Base-by-base conservation (phyloP, 2,329 filamentous ascomycete species). In the Talaromyces albobiverticillius region DNA sequence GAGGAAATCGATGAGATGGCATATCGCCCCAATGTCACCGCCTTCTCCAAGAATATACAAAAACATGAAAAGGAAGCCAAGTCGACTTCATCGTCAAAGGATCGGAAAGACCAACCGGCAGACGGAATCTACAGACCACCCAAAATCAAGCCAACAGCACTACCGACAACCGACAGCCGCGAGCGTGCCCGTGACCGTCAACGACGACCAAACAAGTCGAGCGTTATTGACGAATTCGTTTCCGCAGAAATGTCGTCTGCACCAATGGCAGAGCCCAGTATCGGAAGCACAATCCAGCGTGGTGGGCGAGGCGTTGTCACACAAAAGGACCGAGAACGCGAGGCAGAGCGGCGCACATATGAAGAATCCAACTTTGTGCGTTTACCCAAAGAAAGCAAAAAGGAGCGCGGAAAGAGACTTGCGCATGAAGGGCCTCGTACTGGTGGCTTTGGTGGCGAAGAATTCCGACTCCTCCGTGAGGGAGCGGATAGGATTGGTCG, bases 301-400 rank as follows among this genome's bases (percentile, higher is more conserved):
- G 86, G 88, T 47, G 94, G 94, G 31, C 84, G 93, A 59, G 84
- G 84, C 68, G 84, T 85, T 65, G 94, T 92, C 79, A 89, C 88
- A 4, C 82, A 85, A 13, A 79, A 84, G 31, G 88, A 96, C 68
- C 83, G 89, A 53, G 84, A 84, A 59, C 83, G 84, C 38, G 92
- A 97, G 70, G 82, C 82, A 1, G 92, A 96, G 74, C 80, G 89
- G 53, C 82, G 82, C 56, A 83, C 88, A 46, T 99, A 96, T 74
- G 94, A 99, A 77, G 94, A 99, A 75, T 82, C 79, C 62, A 95
- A 99, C 75, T 93, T 96, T 66, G 84, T 90, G 14, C 89, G 94
- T 62, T 77, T 99, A 64, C 91, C 93, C 11, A 87, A 85, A 64
- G 83, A 89, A 71, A 89, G 85, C 74, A 97, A 96, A 80, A 96